These are phyloP conservation scores for Fusarium praegraminearum DNA, from an alignment of 2,329 filamentous ascomycete species.

Conservation along the genomic window DNA sequence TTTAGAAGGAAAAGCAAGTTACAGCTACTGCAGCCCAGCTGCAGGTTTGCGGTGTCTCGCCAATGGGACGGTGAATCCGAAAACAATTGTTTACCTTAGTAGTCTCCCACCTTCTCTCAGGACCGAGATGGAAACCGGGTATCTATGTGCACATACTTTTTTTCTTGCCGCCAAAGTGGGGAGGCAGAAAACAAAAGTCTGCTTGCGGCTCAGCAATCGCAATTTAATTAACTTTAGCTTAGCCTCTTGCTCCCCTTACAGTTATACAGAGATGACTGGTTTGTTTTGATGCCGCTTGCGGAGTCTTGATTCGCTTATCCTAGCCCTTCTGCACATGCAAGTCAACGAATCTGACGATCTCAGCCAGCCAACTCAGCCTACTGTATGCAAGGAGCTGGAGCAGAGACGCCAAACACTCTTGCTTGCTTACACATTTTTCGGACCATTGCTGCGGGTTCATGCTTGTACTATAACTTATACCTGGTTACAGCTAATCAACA, in stretches of 20 bases:
- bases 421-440: slow-evolving; percentile 6
- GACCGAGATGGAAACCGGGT: slow-evolving; percentile 30
- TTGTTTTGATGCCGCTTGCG: slow-evolving; percentile 32
- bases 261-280: slow-evolving; percentile 17
- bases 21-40: slow-evolving; percentile 18
- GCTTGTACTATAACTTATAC: slow-evolving; percentile 20
- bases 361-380: slow-evolving; percentile 7
- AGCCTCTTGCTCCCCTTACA: neutral
- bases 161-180: neutral
- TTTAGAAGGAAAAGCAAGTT: slow-evolving; percentile 6
- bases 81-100: slow-evolving; percentile 6
- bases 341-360: slow-evolving; percentile 27
- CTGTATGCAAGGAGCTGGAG: slow-evolving; percentile 38
- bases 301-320: slow-evolving; percentile 33
- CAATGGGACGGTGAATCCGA: slow-evolving; percentile 20
- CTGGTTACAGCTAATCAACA: neutral
- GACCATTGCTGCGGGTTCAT: slow-evolving; percentile 37
- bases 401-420: slow-evolving; percentile 29
- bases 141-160: slow-evolving; percentile 24
- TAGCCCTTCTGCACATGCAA: slow-evolving; percentile 43
- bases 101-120: neutral
- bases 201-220: slow-evolving; percentile 27
- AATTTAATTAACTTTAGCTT: slow-evolving; percentile 2
- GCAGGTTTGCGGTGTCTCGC: slow-evolving; percentile 8
- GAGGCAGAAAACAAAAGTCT: slow-evolving; percentile 30